These are phyloP conservation scores for Cyamopsis tetragonoloba DNA, from an alignment of 306 rosid genomes.

Conservation along the genomic window DNA sequence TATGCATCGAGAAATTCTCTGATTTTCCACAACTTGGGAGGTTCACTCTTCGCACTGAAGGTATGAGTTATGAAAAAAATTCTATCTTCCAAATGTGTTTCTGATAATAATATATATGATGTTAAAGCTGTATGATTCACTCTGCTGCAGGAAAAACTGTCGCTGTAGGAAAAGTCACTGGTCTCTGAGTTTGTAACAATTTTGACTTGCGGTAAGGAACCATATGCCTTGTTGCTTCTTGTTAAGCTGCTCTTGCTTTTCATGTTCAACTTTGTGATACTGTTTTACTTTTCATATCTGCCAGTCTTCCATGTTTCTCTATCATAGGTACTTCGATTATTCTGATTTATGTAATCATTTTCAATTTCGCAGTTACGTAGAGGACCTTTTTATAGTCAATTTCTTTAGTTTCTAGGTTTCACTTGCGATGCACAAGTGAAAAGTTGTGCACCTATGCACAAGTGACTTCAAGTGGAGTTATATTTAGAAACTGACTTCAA, in stretches of 20 bases:
- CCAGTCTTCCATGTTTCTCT: background rate
- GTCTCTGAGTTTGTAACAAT: constrained; percentile 51
- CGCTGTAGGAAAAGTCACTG: constrained; percentile 88
- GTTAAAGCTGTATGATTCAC: background rate
- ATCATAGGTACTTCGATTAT: background rate
- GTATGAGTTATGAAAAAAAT: constrained; percentile 32
- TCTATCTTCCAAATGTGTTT: background rate
- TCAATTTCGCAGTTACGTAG: background rate
- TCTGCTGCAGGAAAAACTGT: constrained; percentile 75
- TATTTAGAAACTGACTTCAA: background rate
- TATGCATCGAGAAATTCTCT: constrained; percentile 79
- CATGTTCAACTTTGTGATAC: background rate
- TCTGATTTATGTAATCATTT: background rate
- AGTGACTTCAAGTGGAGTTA: no score
- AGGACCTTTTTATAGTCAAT: background rate
- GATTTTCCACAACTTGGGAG: constrained; percentile 91
- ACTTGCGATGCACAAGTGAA: no score
- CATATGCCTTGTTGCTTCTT: constrained; percentile 17
- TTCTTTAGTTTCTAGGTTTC: background rate
- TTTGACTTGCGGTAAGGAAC: constrained; percentile 63
- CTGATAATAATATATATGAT: background rate
- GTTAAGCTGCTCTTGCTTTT: background rate
- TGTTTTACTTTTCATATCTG: background rate
- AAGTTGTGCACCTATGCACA: no score
- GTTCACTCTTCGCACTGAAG: constrained; percentile 98